A percentile compares a stretch with the other conserved stretches of the same genome.
Conservation (phyloP, 768 basidiomycete genomes). For the Boletus rubroflammeus region DNA sequence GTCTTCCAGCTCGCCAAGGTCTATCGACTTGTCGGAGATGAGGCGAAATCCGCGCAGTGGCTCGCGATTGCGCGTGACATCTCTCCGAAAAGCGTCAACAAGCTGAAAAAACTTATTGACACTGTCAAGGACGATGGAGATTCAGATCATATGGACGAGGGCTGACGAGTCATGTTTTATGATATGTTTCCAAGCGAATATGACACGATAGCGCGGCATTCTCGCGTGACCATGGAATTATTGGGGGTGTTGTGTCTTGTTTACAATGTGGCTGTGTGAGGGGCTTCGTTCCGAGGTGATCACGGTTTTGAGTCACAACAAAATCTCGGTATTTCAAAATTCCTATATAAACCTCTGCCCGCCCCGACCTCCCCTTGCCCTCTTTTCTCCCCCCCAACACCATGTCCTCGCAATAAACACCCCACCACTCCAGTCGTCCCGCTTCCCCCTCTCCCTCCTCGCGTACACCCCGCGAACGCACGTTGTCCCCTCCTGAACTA, state of each 20-base stretch:
- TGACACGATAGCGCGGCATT: slow-evolving; percentile 18
- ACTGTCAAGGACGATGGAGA: slow-evolving; percentile 63
- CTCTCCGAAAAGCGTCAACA: slow-evolving; percentile 83
- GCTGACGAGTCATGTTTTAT: slow-evolving; percentile 37
- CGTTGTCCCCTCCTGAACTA: slow-evolving; percentile 41
- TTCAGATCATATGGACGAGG: slow-evolving; percentile 69
- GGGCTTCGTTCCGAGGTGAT: slow-evolving; percentile 31
- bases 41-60: slow-evolving; percentile 74
- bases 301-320: slow-evolving; percentile 33
- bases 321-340: slow-evolving; percentile 28
- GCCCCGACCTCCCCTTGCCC: slow-evolving; percentile 21
- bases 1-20: slow-evolving; percentile 93
- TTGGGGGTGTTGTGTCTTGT: slow-evolving; percentile 20
- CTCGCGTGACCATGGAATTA: slow-evolving; percentile 25
- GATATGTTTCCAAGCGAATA: slow-evolving; percentile 4
- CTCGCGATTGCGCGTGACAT: slow-evolving; percentile 92
- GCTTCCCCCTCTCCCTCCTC: slow-evolving; percentile 3
- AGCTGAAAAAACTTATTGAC: slow-evolving; percentile 76
- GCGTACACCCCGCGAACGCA: slow-evolving; percentile 24
- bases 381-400: slow-evolving; percentile 27
- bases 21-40: slow-evolving; percentile 78
- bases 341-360: slow-evolving; percentile 44
- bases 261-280: slow-evolving; percentile 25
- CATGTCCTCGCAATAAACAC: slow-evolving; percentile 37
- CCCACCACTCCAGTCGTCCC: slow-evolving; percentile 8